A percentile compares a stretch with the other conserved stretches of the same genome.
These are phyloP conservation scores for Viola pubescens DNA, from an alignment of 441 rosid species.

Conservation along the genomic window DNA sequence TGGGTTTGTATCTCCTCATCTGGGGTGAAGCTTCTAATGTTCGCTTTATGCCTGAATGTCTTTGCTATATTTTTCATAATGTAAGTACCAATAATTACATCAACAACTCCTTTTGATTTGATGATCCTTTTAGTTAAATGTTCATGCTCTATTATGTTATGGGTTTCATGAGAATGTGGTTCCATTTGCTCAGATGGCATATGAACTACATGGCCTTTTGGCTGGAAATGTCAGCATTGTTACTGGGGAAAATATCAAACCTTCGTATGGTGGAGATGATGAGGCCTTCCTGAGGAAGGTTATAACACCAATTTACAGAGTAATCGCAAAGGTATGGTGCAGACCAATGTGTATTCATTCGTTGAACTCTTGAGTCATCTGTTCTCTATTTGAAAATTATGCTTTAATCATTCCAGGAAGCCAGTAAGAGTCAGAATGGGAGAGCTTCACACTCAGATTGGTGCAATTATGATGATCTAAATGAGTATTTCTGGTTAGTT, in stretches of 20 bases:
- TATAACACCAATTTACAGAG: conserved; percentile 84
- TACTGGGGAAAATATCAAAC: conserved; percentile 96
- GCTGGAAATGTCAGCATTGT: conserved; percentile 96
- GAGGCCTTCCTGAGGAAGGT: conserved; percentile 95
- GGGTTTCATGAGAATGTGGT: neutral
- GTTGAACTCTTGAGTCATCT: conserved; percentile 18
- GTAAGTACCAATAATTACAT: conserved; percentile 35
- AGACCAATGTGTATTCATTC: conserved; percentile 8
- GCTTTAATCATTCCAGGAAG: conserved; percentile 55
- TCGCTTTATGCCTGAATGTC: conserved; percentile 95
- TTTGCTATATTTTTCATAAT: conserved; percentile 94
- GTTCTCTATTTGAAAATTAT: conserved; percentile 20
- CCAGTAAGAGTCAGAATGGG: conserved; percentile 67
- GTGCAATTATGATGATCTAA: conserved; percentile 99
- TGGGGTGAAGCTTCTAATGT: conserved; percentile 99
- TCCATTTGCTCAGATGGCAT: conserved; percentile 73
- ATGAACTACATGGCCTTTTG: conserved; percentile 93
- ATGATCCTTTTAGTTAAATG: neutral
- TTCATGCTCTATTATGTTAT: neutral
- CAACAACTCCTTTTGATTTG: neutral
- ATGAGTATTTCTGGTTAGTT: conserved; percentile 93
- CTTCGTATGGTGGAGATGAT: conserved; percentile 98
- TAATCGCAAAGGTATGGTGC: conserved; percentile 62
- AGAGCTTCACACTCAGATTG: conserved; percentile 81
- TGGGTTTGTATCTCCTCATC: conserved; percentile 94